These are phyloP conservation scores for Xylariaceae sp. DNA, from an alignment of 2,329 filamentous ascomycete genomes.

Conservation along the genomic window DNA sequence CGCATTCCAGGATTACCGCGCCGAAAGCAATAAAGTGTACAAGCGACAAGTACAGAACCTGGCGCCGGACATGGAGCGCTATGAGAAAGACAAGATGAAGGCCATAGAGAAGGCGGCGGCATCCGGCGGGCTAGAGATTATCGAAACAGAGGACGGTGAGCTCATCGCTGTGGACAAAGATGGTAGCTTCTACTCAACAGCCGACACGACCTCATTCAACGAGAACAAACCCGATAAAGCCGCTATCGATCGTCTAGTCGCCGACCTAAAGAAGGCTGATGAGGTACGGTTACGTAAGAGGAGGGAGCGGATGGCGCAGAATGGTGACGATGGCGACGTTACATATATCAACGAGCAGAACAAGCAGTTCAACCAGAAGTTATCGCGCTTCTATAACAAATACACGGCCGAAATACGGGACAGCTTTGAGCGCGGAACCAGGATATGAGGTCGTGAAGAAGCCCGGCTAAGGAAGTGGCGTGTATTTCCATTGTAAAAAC, in stretches of 20 bases:
- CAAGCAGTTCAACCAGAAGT: constrained; percentile 99
- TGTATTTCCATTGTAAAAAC: constrained; percentile 14
- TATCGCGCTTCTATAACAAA: constrained; percentile 96
- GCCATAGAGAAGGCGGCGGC: constrained; percentile 85
- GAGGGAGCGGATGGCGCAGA: constrained; percentile 75
- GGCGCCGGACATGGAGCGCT: constrained; percentile 78
- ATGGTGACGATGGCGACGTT: constrained; percentile 87
- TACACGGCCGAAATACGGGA: constrained; percentile 97
- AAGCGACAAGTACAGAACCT: constrained; percentile 85
- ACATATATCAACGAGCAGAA: constrained; percentile 99
- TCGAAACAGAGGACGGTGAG: constrained; percentile 94
- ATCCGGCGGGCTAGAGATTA: constrained; percentile 85
- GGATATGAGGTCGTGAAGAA: constrained; percentile 67
- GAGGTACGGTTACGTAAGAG: constrained; percentile 85
- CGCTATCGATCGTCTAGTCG: constrained; percentile 85
- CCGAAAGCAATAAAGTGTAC: constrained; percentile 91
- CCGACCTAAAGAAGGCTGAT: constrained; percentile 86
- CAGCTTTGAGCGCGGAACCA: constrained; percentile 95
- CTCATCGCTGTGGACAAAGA: constrained; percentile 92
- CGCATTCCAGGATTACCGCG: constrained; percentile 86
- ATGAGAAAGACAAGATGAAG: constrained; percentile 83
- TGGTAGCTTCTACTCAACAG: constrained; percentile 88
- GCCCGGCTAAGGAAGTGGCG: not conserved
- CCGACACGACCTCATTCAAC: constrained; percentile 79
- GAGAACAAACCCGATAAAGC: constrained; percentile 88